These are phyloP conservation scores for Phytophthora hibernalis DNA, from an alignment of 352 stramenopile genomes.

Conservation along the genomic window DNA sequence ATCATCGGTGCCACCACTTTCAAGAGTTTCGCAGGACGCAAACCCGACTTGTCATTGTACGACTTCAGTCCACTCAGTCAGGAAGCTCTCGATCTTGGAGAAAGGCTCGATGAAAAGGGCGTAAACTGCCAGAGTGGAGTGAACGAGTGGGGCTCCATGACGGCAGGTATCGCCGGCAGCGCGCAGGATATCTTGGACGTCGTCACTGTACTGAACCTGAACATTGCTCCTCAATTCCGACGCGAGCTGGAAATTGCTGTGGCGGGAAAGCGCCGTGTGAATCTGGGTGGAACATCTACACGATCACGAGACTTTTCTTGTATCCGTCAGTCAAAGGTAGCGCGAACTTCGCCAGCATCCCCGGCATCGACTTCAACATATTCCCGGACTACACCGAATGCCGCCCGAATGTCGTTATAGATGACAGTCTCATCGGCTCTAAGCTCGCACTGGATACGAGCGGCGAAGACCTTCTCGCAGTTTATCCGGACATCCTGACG, in stretches of 20 bases:
- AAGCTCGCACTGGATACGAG: constrained; percentile 30
- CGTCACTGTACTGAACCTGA: constrained; percentile 25
- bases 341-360: constrained; percentile 34
- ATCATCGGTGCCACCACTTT: constrained; percentile 32
- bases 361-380: constrained; percentile 37
- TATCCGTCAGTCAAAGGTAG: constrained; percentile 33
- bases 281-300: constrained; percentile 33
- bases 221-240: constrained; percentile 28
- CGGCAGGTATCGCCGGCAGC: constrained; percentile 21
- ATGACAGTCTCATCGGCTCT: constrained; percentile 20
- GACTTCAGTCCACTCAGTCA: constrained; percentile 27
- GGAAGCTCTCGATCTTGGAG: constrained; percentile 19
- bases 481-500: constrained; percentile 26
- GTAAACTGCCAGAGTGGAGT: constrained; percentile 36
- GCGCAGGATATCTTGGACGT: constrained; percentile 32
- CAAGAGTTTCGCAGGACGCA: constrained; percentile 29
- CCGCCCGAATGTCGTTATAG: constrained; percentile 22
- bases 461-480: constrained; percentile 22
- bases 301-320: constrained; percentile 27
- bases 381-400: constrained; percentile 44
- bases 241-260: constrained; percentile 30
- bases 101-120: constrained; percentile 23
- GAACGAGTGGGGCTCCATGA: constrained; percentile 38
- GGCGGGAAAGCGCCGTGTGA: constrained; percentile 24
- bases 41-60: constrained; percentile 32